phyloP scores from a whole-genome alignment of 78 protist genomes.

The Ministeria vibrans region DNA sequence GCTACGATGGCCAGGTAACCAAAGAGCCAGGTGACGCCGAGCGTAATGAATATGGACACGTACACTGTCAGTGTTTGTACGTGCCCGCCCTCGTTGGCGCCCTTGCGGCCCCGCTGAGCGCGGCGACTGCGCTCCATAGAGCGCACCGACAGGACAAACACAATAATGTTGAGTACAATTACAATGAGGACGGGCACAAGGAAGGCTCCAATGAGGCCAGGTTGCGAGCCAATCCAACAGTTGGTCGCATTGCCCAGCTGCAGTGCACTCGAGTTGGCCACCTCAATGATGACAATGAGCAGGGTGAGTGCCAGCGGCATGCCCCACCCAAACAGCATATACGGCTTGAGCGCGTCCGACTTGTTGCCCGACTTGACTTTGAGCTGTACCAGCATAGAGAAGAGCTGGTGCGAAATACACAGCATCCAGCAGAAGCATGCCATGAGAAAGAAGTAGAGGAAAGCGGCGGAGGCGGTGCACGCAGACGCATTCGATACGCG shows the following conservation, averaged over 20 bases:
- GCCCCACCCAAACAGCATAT: background rate
- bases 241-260: background rate
- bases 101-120: background rate
- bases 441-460: background rate
- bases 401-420: background rate
- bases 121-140: background rate
- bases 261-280: background rate
- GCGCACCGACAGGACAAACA: background rate
- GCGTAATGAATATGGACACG: background rate
- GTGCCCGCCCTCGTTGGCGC: too few relatives aligned
- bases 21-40: slow-evolving; percentile 6
- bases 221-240: background rate
- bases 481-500: background rate
- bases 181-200: background rate
- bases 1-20: background rate
- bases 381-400: background rate
- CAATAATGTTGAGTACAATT: background rate
- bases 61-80: too few relatives aligned
- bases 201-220: background rate
- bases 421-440: background rate
- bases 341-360: background rate
- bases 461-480: background rate
- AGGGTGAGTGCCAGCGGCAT: background rate
- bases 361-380: background rate
- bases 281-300: background rate